A percentile compares a stretch with the other conserved stretches of the same genome.
Evolutionary conservation across 176 grass and related monocot genomes (phyloP).

Genomic region (Oryza australiensis): DNA sequence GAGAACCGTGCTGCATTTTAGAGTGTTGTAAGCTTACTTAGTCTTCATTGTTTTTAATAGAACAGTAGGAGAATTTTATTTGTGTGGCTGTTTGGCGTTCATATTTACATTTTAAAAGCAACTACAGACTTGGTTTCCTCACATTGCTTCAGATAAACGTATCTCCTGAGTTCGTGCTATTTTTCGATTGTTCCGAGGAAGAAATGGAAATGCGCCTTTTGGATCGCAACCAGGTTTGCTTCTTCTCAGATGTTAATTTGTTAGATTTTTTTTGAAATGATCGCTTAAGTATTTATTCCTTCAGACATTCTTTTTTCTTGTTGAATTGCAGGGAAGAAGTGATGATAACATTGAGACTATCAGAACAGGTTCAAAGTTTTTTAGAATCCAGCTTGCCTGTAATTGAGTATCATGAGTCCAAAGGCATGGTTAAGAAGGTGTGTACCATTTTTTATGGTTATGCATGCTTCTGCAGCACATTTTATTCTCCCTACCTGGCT

Average conservation of each 20-base stretch:
- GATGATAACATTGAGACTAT: conserved; percentile 79
- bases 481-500: neutral
- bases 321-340: conserved; percentile 53
- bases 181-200: conserved; percentile 62
- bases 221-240: conserved; percentile 50
- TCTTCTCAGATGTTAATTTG: conserved; percentile 20
- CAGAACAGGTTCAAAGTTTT: conserved; percentile 64
- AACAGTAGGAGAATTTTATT: neutral
- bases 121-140: conserved; percentile 21
- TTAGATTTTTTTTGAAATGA: neutral
- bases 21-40: conserved; percentile 46
- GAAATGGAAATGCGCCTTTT: conserved; percentile 63
- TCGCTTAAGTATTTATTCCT: neutral
- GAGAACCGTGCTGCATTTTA: conserved; percentile 68
- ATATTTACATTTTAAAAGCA: conserved; percentile 2
- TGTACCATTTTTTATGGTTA: neutral
- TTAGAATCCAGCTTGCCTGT: conserved; percentile 51
- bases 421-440: conserved; percentile 66
- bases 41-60: neutral
- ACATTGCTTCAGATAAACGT: conserved; percentile 50
- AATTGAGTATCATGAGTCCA: conserved; percentile 50
- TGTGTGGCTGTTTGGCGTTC: neutral
- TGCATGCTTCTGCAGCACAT: conserved; percentile 6
- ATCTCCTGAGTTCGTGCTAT: conserved; percentile 61
- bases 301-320: conserved; percentile 31